Evolutionary conservation across 352 stramenopile genomes (phyloP), one percentile per base, ranked within the genome.

Genomic region (Achlya hypogyna): DNA sequence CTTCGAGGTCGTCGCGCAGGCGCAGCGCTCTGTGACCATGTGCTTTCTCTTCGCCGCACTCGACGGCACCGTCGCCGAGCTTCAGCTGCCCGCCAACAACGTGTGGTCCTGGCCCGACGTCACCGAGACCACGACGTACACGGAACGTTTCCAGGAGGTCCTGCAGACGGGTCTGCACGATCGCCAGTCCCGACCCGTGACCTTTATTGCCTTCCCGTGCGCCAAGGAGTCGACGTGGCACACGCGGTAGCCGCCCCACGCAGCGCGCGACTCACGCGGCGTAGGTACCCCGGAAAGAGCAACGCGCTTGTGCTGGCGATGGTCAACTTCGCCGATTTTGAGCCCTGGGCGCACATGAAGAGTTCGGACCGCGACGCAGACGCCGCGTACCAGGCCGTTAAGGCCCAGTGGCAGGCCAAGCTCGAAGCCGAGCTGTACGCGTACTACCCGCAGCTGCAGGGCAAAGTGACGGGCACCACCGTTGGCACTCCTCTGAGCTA

Each of bases 211-310:
- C 23, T 74, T 75, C 29, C 71, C 71, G 4, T 77, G 58, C 49
- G n/a, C 74, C 32, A 77, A 77, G 25, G 71, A 77, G 32, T 71
- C 47, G n/a, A 65, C 69, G 0, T 74, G 53, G 31, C 51, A 54
- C 12, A 45, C n/a, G 18, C 35, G 43, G n/a, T 4, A 75, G 25
- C 20, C 63, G 9, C 22, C 22, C 22, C 42, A 49, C 18, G 22
- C 18, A 20, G 42, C 42, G 22, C 18, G 22, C 22, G 42, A 49
- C 42, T 49, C 22, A 49, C 22, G 18, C 42, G 42, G 22, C 18
- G 22, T 49, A 49, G 42, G 22, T 56, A 56, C 8, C 49, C 49
- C 31, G 31, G 49, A 20, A 56, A 56, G 49, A 56, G 49, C 31
- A 56, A 56, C 25, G 49, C 49, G 25, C 31, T 56, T 16, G 49